Percentiles rank a stretch among this genome's conserved stretches.
Evolutionary conservation across 2,329 filamentous ascomycete genomes (phyloP).

Genomic region (Atkinsonella hypoxylon): DNA sequence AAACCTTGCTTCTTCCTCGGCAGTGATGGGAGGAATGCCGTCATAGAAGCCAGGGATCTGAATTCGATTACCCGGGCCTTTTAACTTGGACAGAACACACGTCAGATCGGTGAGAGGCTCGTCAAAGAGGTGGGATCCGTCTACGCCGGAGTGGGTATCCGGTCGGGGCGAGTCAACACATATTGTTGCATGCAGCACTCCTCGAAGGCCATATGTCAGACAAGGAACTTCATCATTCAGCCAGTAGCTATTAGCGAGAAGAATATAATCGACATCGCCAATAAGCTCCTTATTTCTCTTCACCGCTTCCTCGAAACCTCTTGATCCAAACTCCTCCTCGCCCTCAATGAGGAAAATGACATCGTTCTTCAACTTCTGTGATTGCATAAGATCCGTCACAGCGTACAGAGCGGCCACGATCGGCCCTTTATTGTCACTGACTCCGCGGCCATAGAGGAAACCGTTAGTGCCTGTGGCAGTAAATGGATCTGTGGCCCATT

Average conservation of each 20-base stretch:
- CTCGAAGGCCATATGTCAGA: constrained; percentile 84
- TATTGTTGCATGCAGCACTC: constrained; percentile 86
- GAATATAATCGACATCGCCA: constrained; percentile 83
- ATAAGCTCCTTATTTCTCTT: constrained; percentile 71
- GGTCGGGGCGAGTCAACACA: constrained; percentile 77
- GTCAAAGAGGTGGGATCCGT: constrained; percentile 79
- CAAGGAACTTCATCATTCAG: constrained; percentile 92
- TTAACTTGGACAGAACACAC: constrained; percentile 67
- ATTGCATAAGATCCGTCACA: constrained; percentile 75
- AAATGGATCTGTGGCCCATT: constrained; percentile 85
- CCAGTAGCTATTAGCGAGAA: constrained; percentile 98
- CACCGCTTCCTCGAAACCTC: constrained; percentile 79
- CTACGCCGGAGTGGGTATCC: constrained; percentile 92
- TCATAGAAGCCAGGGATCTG: constrained; percentile 86
- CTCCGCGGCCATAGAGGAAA: constrained; percentile 89
- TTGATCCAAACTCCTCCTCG: constrained; percentile 88
- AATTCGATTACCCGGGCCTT: constrained; percentile 68
- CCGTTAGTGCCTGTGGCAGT: constrained; percentile 80
- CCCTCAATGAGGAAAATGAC: constrained; percentile 92
- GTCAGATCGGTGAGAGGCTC: constrained; percentile 90
- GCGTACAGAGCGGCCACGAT: constrained; percentile 90
- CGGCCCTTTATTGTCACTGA: constrained; percentile 95
- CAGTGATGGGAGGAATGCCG: constrained; percentile 61
- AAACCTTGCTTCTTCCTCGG: constrained; percentile 69
- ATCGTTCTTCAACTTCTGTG: constrained; percentile 75